phyloP scores from a whole-genome alignment of 176 grass and related monocot species.

The Zizania latifolia region DNA sequence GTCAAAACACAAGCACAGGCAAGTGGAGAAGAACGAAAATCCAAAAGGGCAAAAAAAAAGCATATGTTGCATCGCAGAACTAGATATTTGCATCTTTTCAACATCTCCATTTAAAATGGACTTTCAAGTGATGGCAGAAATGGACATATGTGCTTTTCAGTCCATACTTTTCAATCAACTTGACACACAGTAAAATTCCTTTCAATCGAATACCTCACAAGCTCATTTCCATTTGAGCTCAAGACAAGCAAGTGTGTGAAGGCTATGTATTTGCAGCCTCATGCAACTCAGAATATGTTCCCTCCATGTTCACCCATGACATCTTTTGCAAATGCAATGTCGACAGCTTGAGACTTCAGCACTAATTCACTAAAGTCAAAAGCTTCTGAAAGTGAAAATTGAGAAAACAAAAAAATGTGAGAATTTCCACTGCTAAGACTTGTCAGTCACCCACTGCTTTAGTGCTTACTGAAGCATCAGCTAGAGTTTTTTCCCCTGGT shows the following conservation, averaged over 20 bases:
- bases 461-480: not conserved
- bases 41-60: not conserved
- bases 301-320: constrained; percentile 1
- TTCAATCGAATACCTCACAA: constrained; percentile 4
- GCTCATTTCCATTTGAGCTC: not conserved
- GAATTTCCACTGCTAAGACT: not conserved
- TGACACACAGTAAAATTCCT: constrained; percentile 17
- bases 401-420: not conserved
- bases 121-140: constrained; percentile 23
- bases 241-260: not conserved
- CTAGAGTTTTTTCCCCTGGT: too few species aligned
- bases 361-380: not conserved
- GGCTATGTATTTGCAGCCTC: not conserved
- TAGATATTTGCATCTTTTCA: not conserved
- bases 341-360: constrained; percentile 12
- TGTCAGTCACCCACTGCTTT: not conserved
- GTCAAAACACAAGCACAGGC: not conserved
- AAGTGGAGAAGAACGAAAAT: not conserved
- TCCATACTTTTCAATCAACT: constrained; percentile 24
- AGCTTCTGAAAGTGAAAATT: not conserved
- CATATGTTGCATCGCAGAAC: not conserved
- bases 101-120: not conserved
- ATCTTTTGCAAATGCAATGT: not conserved
- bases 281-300: constrained; percentile 30
- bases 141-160: constrained; percentile 1